phyloP scores from a whole-genome alignment of 768 basidiomycete species.

The Lactarius hatsudake region DNA sequence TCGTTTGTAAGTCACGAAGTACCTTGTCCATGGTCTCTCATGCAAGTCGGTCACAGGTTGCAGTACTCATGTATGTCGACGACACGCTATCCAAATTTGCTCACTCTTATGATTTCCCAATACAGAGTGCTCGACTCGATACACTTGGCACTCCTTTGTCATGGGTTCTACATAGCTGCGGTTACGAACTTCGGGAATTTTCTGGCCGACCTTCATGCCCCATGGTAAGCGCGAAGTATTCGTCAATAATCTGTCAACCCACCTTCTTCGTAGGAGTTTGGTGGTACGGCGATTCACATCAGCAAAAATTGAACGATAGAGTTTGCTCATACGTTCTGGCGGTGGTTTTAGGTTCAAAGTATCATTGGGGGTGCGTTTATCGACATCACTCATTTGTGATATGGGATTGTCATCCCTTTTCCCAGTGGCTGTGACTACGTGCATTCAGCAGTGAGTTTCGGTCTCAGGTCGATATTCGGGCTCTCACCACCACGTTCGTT shows the following conservation, averaged over 20 bases:
- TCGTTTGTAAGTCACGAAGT: constrained; percentile 15
- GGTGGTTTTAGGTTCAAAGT: constrained; percentile 4
- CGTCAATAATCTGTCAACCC: too few species aligned
- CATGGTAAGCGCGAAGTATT: constrained; percentile 10
- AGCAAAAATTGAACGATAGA: neutral
- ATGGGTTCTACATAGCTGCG: constrained; percentile 9
- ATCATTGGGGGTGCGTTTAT: constrained; percentile 8
- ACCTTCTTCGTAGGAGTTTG: constrained; percentile 2
- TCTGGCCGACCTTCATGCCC: constrained; percentile 18
- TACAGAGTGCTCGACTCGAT: constrained; percentile 5
- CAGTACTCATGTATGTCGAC: constrained; percentile 9
- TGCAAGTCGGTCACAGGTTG: constrained; percentile 8
- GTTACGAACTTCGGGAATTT: constrained; percentile 19
- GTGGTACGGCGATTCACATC: constrained; percentile 9
- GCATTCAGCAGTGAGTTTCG: constrained; percentile 16
- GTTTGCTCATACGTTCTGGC: neutral
- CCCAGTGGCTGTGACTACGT: constrained; percentile 5
- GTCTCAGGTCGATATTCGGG: neutral
- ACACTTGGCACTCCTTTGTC: constrained; percentile 12
- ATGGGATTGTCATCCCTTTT: neutral
- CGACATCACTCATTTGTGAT: neutral
- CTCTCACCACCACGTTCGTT: neutral
- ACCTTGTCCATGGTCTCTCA: neutral
- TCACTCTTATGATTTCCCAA: neutral
- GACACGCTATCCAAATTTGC: neutral